Evolutionary conservation across 148 eudicot species (phyloP).

Genomic region (Vaccinium macrocarpon): DNA sequence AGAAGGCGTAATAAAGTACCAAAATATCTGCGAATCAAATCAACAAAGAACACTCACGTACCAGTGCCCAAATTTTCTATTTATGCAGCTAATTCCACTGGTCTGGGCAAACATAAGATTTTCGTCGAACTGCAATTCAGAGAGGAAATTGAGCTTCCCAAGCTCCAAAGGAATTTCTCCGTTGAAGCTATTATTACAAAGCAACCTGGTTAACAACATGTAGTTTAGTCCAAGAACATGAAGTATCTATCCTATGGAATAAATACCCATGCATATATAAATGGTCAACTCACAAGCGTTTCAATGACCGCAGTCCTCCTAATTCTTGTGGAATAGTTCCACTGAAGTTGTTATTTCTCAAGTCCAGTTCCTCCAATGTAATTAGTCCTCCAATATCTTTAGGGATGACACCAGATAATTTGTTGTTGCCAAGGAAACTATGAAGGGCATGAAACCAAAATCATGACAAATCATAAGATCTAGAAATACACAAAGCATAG

Average conservation of each 20-base stretch:
- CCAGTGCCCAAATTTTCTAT: constrained; percentile 62
- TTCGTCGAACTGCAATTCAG: constrained; percentile 64
- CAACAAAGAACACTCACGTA: constrained; percentile 27
- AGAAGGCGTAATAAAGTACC: background rate
- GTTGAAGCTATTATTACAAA: constrained; percentile 65
- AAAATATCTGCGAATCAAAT: background rate
- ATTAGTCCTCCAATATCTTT: constrained; percentile 59
- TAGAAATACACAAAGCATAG: background rate
- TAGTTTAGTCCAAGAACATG: constrained; percentile 8
- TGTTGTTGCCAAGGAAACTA: constrained; percentile 70
- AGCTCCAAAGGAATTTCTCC: constrained; percentile 59
- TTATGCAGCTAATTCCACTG: constrained; percentile 36
- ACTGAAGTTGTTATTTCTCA: constrained; percentile 66
- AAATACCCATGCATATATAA: background rate
- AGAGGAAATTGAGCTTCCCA: constrained; percentile 51
- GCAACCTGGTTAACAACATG: constrained; percentile 49
- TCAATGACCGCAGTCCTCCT: constrained; percentile 49
- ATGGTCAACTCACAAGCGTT: constrained; percentile 59
- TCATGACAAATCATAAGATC: background rate
- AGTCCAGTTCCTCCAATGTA: constrained; percentile 73
- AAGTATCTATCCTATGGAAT: background rate
- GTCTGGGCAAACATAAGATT: constrained; percentile 34
- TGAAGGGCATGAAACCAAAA: constrained; percentile 16
- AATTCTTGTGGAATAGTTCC: constrained; percentile 74
- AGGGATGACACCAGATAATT: constrained; percentile 70